These are phyloP conservation scores for Sporothrix sp. DNA, from an alignment of 2,329 filamentous ascomycete species.

Conservation along the genomic window DNA sequence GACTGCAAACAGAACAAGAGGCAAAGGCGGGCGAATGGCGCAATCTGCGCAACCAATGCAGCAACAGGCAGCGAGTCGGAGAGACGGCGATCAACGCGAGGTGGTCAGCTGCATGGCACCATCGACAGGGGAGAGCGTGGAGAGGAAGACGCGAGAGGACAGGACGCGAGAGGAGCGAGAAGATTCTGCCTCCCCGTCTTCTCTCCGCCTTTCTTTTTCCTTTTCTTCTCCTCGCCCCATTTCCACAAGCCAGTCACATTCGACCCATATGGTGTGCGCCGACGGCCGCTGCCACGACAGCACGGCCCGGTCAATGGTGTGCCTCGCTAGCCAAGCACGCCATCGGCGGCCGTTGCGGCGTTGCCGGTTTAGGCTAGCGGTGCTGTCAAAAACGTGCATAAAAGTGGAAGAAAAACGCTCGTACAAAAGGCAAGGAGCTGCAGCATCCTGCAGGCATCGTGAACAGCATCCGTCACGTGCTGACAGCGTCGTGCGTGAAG, in stretches of 20 bases:
- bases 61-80: background rate
- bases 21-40: no score
- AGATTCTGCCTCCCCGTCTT: background rate
- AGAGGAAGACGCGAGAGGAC: background rate
- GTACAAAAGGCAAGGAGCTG: background rate
- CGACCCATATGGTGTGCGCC: background rate
- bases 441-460: background rate
- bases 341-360: constrained; percentile 1
- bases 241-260: no score
- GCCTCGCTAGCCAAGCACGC: constrained; percentile 12
- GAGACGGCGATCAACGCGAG: no score
- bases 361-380: background rate
- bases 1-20: no score
- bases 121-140: background rate
- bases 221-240: background rate
- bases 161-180: background rate
- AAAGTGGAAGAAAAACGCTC: no score
- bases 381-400: background rate
- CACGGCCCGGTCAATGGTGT: constrained; percentile 10
- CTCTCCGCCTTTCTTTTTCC: background rate
- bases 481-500: no score
- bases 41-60: background rate
- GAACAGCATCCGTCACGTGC: no score
- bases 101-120: background rate
- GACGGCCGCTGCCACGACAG: background rate